Conservation (phyloP, 768 basidiomycete species). For the Scleroderma bovista region DNA sequence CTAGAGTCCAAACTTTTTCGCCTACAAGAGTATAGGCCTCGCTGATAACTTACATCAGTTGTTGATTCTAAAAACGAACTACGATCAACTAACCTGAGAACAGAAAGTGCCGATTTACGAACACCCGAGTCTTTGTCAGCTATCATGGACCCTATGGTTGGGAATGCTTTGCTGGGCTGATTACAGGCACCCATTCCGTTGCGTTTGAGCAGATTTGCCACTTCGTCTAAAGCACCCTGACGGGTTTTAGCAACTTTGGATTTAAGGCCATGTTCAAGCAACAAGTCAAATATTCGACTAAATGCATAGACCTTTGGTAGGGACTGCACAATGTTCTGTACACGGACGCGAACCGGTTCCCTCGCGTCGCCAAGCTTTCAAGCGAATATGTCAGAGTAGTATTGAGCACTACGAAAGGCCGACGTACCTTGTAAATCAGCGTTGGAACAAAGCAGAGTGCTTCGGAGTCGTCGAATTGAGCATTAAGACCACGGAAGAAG, state of each 20-base stretch:
- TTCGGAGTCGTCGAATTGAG: constrained; percentile 82
- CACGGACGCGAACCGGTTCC: constrained; percentile 72
- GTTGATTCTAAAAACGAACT: neutral
- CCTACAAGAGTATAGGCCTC: constrained; percentile 80
- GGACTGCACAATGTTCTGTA: constrained; percentile 78
- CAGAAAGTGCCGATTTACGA: constrained; percentile 78
- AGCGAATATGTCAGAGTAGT: constrained; percentile 2
- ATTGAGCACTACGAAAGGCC: neutral
- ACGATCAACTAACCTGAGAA: constrained; percentile 59
- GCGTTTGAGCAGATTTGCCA: constrained; percentile 69
- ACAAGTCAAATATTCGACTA: constrained; percentile 82
- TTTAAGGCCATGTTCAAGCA: constrained; percentile 84
- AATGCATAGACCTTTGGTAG: constrained; percentile 90
- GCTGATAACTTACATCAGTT: constrained; percentile 35
- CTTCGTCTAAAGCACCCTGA: constrained; percentile 80
- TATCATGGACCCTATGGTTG: constrained; percentile 70
- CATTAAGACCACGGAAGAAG: constrained; percentile 66
- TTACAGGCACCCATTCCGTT: constrained; percentile 75
- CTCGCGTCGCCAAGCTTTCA: constrained; percentile 86
- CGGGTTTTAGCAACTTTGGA: constrained; percentile 91
- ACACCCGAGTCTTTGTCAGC: constrained; percentile 87
- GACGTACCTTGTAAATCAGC: constrained; percentile 77
- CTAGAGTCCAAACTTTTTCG: constrained; percentile 78
- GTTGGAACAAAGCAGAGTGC: constrained; percentile 86
- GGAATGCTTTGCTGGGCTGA: constrained; percentile 76